Evolutionary conservation across 331 rosid genomes (phyloP).

Genomic region (Malus hybrid): DNA sequence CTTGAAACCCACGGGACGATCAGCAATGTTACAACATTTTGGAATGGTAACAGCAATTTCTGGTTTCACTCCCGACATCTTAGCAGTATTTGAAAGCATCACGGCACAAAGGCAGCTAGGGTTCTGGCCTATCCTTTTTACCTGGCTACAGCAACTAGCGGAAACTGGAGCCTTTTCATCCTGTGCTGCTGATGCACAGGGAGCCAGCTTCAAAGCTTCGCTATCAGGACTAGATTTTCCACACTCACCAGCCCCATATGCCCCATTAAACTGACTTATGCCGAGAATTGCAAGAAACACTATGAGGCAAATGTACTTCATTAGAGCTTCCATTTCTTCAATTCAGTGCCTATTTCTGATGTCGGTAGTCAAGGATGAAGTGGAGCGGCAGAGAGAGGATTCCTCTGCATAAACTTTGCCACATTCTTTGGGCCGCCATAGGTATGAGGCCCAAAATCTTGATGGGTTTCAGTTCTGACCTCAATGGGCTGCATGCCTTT

Average conservation of each 20-base stretch:
- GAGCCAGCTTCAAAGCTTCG: constrained; percentile 43
- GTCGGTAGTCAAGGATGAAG: too few species aligned
- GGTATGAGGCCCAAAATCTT: too few species aligned
- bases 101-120: constrained; percentile 46
- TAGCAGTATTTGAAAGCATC: constrained; percentile 40
- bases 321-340: constrained; percentile 17
- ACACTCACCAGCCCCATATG: constrained; percentile 41
- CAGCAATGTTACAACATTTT: constrained; percentile 36
- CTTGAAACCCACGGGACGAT: constrained; percentile 43
- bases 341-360: background rate
- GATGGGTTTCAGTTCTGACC: too few species aligned
- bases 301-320: constrained; percentile 3
- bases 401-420: too few species aligned
- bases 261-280: constrained; percentile 4
- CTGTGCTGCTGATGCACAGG: constrained; percentile 40
- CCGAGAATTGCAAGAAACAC: constrained; percentile 13
- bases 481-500: too few species aligned
- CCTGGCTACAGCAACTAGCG: constrained; percentile 40
- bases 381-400: too few species aligned
- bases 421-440: too few species aligned
- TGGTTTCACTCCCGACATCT: constrained; percentile 29
- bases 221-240: constrained; percentile 36
- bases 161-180: constrained; percentile 30
- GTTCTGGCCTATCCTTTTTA: constrained; percentile 34
- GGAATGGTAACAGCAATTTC: constrained; percentile 46